Evolutionary conservation across 2,329 filamentous ascomycete species (phyloP).

Genomic region (Colletotrichum karsti): DNA sequence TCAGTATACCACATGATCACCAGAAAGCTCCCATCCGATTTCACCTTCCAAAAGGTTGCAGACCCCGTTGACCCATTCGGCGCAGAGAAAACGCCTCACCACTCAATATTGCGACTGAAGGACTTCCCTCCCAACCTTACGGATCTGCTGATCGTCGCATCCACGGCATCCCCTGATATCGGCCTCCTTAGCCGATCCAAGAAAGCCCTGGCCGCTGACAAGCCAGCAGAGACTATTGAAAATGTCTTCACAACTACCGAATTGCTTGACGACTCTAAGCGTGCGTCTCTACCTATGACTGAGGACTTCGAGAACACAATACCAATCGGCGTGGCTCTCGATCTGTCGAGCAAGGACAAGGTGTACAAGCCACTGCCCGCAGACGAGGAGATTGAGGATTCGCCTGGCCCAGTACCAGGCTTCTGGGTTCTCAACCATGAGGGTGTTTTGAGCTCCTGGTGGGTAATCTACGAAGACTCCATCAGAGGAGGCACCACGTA

Average conservation of each 20-base stretch:
- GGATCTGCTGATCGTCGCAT: conserved; percentile 84
- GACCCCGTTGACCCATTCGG: conserved; percentile 81
- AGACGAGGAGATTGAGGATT: conserved; percentile 81
- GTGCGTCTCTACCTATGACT: conserved; percentile 79
- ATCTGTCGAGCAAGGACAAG: conserved; percentile 84
- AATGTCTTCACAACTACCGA: conserved; percentile 79
- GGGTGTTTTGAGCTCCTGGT: conserved; percentile 86
- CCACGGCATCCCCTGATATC: conserved; percentile 81
- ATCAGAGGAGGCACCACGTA: conserved; percentile 79
- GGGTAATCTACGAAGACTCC: conserved; percentile 90
- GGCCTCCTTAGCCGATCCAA: conserved; percentile 81
- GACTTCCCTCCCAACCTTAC: conserved; percentile 83
- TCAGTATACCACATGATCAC: conserved; percentile 85
- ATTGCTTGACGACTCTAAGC: conserved; percentile 76
- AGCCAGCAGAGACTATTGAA: conserved; percentile 65
- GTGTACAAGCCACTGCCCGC: conserved; percentile 80
- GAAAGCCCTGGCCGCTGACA: conserved; percentile 68
- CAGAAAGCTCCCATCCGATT: conserved; percentile 66
- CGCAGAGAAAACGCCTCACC: conserved; percentile 73
- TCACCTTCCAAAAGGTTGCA: conserved; percentile 77
- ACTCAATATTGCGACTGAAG: conserved; percentile 79
- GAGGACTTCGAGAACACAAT: conserved; percentile 75
- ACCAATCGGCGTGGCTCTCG: conserved; percentile 81
- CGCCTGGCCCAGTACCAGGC: conserved; percentile 81
- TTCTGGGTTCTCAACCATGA: conserved; percentile 90